Conservation (phyloP, 805 yeast genomes). For the Saturnispora diversa region DNA sequence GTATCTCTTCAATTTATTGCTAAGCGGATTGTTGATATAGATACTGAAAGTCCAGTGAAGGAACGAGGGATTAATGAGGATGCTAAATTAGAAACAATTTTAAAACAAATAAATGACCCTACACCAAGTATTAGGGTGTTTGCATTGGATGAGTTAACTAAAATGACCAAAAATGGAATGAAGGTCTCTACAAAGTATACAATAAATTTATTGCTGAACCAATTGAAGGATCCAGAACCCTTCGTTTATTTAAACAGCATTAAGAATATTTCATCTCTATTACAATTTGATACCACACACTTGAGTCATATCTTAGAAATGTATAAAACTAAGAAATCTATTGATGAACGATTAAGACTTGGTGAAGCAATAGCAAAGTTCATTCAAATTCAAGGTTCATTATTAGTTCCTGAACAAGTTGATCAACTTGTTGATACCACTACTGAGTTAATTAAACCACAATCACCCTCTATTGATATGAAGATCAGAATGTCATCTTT, state of each 20-base stretch:
- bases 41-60: not conserved
- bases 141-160: constrained; percentile 61
- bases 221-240: constrained; percentile 74
- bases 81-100: constrained; percentile 46
- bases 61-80: constrained; percentile 27
- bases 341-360: constrained; percentile 66
- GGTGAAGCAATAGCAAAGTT: constrained; percentile 74
- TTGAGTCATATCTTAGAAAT: constrained; percentile 12
- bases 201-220: constrained; percentile 51
- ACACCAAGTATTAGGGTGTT: constrained; percentile 80
- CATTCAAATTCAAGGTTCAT: constrained; percentile 41
- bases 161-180: constrained; percentile 34
- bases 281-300: constrained; percentile 33
- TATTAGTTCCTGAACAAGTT: constrained; percentile 37
- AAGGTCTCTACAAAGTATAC: constrained; percentile 35
- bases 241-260: constrained; percentile 79
- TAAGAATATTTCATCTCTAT: constrained; percentile 59
- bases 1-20: not conserved
- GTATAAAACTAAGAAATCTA: constrained; percentile 11
- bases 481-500: constrained; percentile 77
- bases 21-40: constrained; percentile 5
- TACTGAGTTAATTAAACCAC: not conserved
- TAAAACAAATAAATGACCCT: constrained; percentile 64
- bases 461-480: constrained; percentile 34
- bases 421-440: constrained; percentile 33